Evolutionary conservation across 495 filamentous ascomycete species (phyloP), one percentile per base, ranked within the genome.

Genomic region (Aspergillus kassunensis): DNA sequence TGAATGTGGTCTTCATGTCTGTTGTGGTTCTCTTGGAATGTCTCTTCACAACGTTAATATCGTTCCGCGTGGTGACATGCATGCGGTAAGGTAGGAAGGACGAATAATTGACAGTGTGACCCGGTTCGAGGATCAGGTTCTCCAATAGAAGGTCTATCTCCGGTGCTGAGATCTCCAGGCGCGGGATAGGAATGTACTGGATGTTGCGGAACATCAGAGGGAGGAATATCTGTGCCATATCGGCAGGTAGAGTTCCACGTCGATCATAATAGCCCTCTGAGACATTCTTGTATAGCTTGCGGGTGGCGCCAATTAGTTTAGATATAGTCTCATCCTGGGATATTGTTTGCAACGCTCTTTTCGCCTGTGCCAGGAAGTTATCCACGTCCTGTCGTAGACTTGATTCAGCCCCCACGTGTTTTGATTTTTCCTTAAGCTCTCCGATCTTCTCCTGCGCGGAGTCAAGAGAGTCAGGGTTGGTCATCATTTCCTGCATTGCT

Each of bases 51-150:
- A 97, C 82, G 54, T 93, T 87, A 34, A 97, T 72, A 59, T 95
- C 86, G 58, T 91, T 95, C 65, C 84, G 87, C 0, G 89, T 90
- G 56, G 90, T 83, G 31, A 96, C 70, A 33, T 86, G 83, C 47
- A 96, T 76, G 33, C 84, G 81, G 67, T 89, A 91, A 0, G 92
- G 92, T 12, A 96, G 80, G 78, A 97, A 96, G 0, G 90, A 96
- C 2, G 86, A 85, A 54, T 83, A 78, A 63, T 96, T 93, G 56
- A 96, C 78, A 2, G 90, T 93, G 27, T 73, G 76, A 18, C 92
- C 92, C 0, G 92, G 92, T 56, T 97, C 91, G 30, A 97, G 74
- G 44, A 97, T 86, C 33, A 97, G 74, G 49, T 93, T 96, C 59
- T 96, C 92, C 7, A 97, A 70, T 0, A 97, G 73, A 10, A 97